A percentile compares a stretch with the other conserved stretches of the same genome.
phyloP scores from a whole-genome alignment of 2,329 filamentous ascomycete genomes.

The Stachybotrys elegans region DNA sequence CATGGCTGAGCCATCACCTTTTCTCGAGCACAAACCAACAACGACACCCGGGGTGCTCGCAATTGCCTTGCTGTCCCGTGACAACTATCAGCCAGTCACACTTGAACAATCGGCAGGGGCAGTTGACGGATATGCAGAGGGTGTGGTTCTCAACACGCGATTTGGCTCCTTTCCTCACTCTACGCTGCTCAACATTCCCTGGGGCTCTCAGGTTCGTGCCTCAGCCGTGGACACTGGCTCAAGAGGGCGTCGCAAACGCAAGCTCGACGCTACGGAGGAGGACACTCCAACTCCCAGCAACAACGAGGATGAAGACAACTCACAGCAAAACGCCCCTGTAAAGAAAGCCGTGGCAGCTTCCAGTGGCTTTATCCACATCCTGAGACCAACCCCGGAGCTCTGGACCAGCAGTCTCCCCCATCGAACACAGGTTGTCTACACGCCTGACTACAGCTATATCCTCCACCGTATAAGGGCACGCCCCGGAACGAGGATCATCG shows the following conservation, averaged over 20 bases:
- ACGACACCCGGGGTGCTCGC: slow-evolving; percentile 66
- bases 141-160: slow-evolving; percentile 80
- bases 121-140: slow-evolving; percentile 68
- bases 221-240: slow-evolving; percentile 89
- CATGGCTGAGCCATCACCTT: slow-evolving; percentile 60
- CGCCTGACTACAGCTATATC: slow-evolving; percentile 81
- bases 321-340: slow-evolving; percentile 24
- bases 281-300: slow-evolving; percentile 30
- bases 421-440: slow-evolving; percentile 82
- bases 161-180: slow-evolving; percentile 88
- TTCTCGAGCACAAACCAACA: slow-evolving; percentile 63
- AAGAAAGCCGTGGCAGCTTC: slow-evolving; percentile 50
- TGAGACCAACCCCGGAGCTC: slow-evolving; percentile 74
- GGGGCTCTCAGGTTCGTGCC: slow-evolving; percentile 88
- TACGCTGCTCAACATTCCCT: slow-evolving; percentile 71
- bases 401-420: slow-evolving; percentile 80
- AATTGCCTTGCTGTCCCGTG: slow-evolving; percentile 83
- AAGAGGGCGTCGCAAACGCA: slow-evolving; percentile 67
- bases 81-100: slow-evolving; percentile 74
- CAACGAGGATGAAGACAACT: slow-evolving; percentile 27
- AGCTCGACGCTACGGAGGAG: slow-evolving; percentile 42
- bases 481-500: slow-evolving; percentile 69
- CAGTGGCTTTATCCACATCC: slow-evolving; percentile 71
- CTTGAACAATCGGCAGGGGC: slow-evolving; percentile 57
- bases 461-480: slow-evolving; percentile 69